Base-by-base conservation (phyloP, 352 stramenopile genomes). In the Phytopythium oedochilum region DNA sequence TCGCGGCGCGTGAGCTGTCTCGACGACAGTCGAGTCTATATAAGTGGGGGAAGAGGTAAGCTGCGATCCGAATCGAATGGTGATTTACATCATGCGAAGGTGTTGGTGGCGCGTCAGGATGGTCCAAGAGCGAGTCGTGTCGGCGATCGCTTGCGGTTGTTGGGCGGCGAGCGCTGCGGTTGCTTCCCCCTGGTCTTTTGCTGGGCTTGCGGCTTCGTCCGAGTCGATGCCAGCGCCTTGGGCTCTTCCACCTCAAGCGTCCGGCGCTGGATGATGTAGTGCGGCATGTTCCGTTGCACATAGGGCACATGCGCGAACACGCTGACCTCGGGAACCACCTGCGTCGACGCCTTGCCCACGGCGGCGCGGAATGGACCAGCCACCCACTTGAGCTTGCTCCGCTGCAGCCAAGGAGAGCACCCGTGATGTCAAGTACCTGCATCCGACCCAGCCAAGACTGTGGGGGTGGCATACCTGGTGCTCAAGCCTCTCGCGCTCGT, bases 301-400 rank as follows among this genome's bases (percentile, higher is more conserved):
- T 84, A 90, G 4, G 77, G 75, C 18, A 55, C 69, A 0, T 63
- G 56, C 9, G 78, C 66, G 35, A 93, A 88, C 43, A 93, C 65
- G n/a, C 83, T 66, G 6, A 66, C 57, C 38, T 87, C 68, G 7
- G 63, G 66, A 8, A 59, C 61, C 12, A 73, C 47, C 1, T 78
- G 40, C n/a, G 71, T 86, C 10, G 80, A 83, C 20, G 82, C 75
- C 42, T 89, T 89, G 52, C 83, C 83, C 29, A 93, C 66, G 29
- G 59, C 65, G 14, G 75, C 62, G 9, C 73, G 78, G 56, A 93
- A 93, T 7, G 81, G 83, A 0, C 83, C 83, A 29, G 59, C 81
- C 20, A 83, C 68, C 83, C 83, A 93, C 53, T 71, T 75, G 34
- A 91, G 58, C 54, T 93, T 91, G 56, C 54, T 75, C 26, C 73